Percentiles rank a stretch among this genome's conserved stretches.
These are phyloP conservation scores for Exserohilum turcica DNA, from an alignment of 2,329 filamentous ascomycete species.

Conservation along the genomic window DNA sequence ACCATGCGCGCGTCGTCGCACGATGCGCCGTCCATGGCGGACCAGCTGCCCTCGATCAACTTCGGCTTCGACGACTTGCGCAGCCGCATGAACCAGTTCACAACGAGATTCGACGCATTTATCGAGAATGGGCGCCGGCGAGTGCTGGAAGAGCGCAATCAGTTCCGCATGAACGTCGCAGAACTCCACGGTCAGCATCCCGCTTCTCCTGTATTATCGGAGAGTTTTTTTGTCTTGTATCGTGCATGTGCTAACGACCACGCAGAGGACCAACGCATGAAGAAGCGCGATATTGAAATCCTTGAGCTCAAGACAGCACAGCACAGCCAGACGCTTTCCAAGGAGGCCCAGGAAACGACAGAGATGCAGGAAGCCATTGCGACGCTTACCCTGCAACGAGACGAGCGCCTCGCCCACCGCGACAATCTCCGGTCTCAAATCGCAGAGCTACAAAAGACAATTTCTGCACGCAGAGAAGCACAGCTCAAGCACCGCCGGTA, in stretches of 20 bases:
- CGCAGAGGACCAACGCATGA: constrained; percentile 88
- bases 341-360: constrained; percentile 74
- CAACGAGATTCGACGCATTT: constrained; percentile 85
- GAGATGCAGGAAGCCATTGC: constrained; percentile 67
- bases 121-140: constrained; percentile 90
- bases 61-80: constrained; percentile 96
- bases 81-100: constrained; percentile 94
- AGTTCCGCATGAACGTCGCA: constrained; percentile 87
- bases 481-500: constrained; percentile 74
- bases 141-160: constrained; percentile 89
- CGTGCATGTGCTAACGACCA: constrained; percentile 7
- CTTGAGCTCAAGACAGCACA: constrained; percentile 71
- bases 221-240: not conserved
- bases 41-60: constrained; percentile 84
- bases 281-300: constrained; percentile 85
- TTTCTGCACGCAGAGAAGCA: constrained; percentile 71
- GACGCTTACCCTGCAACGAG: constrained; percentile 61
- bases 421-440: constrained; percentile 63
- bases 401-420: constrained; percentile 60
- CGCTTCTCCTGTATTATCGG: not conserved
- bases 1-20: constrained; percentile 65
- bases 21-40: constrained; percentile 69
- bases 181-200: constrained; percentile 77
- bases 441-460: constrained; percentile 69
- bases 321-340: constrained; percentile 74